Base-by-base conservation (phyloP, 495 filamentous ascomycete genomes). In the Polyplosphaeria fusca region DNA sequence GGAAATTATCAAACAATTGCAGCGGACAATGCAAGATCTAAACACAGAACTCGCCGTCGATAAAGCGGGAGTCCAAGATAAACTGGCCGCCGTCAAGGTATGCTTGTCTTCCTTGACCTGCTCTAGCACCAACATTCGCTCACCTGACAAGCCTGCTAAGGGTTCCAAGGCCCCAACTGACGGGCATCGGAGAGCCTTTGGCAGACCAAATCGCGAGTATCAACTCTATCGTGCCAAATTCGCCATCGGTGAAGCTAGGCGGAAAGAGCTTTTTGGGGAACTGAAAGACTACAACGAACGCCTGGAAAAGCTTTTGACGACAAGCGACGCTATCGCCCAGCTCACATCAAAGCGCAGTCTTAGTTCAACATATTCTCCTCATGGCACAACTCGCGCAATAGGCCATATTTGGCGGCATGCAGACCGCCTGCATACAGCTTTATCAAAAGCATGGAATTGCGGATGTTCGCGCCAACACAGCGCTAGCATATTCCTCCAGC, bases 261-360 rank as follows among this genome's bases (percentile, higher is more conserved):
- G 55, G 26, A 38, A 52, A 1, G 42, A 35, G 16, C 50, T 60
- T 19, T 35, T 60, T 13, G 37, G 19, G 7, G 59, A 55, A 32
- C 57, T 76, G 12, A 58, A 60, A 20, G 66, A 71, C 13, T 67
- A 61, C 41, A 69, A 74, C 19, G 60, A 58, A 1, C 67, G 61
- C 13, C 60, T 76, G 24, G 70, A 71, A 52, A 63, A 60, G n/a
- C 60, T 76, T 12, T 63, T 68, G 1, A 52, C 51, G 1, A 59
- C 50, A 2, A 71, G 67, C 37, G 58, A 71, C 24, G 65, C 68
- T n/a, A 51, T 75, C 9, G 65, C 69, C 18, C 40, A 24, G 1
- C 53, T 62, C 5, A 32, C 41, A 25, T 23, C 51, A 4, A 32
- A 20, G n/a, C 55, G 28, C 5, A 14, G 19, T 27, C 1, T 1